phyloP scores from a whole-genome alignment of 306 rosid species.

The Citrullus colocynthis region DNA sequence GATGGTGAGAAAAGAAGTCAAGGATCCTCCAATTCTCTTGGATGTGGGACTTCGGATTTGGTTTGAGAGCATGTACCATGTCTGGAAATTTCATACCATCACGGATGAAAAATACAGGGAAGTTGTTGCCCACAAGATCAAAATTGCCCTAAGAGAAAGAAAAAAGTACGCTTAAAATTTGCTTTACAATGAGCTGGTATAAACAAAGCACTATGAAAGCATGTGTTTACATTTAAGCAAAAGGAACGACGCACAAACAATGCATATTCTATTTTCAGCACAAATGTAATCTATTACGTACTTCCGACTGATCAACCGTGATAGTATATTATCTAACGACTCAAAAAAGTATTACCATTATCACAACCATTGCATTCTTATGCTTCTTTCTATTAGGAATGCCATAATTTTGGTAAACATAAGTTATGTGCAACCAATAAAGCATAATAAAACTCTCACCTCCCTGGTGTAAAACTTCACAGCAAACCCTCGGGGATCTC shows the following conservation, averaged over 20 bases:
- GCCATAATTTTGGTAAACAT: background rate
- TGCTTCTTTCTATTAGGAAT: background rate
- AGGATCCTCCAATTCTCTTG: conserved; percentile 89
- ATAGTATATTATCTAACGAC: background rate
- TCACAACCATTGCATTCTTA: background rate
- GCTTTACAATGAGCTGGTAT: background rate
- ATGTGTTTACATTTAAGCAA: background rate
- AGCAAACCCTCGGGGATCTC: conserved; percentile 84
- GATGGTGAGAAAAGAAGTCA: conserved; percentile 87
- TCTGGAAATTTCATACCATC: conserved; percentile 94
- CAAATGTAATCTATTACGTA: background rate
- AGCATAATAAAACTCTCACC: conserved; percentile 24
- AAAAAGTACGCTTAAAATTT: background rate
- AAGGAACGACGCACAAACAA: background rate
- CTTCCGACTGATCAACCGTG: background rate
- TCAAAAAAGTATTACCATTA: background rate
- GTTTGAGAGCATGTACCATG: conserved; percentile 85
- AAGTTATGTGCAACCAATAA: background rate
- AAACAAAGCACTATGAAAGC: background rate
- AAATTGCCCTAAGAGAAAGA: conserved; percentile 67
- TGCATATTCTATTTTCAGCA: background rate
- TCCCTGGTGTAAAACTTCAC: conserved; percentile 87
- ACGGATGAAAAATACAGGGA: conserved; percentile 72
- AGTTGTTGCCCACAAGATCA: conserved; percentile 86
- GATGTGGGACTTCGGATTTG: conserved; percentile 86